Evolutionary conservation across 78 protist species (phyloP), one percentile per base, ranked within the genome.

Genomic region (Parvularia atlantis): DNA sequence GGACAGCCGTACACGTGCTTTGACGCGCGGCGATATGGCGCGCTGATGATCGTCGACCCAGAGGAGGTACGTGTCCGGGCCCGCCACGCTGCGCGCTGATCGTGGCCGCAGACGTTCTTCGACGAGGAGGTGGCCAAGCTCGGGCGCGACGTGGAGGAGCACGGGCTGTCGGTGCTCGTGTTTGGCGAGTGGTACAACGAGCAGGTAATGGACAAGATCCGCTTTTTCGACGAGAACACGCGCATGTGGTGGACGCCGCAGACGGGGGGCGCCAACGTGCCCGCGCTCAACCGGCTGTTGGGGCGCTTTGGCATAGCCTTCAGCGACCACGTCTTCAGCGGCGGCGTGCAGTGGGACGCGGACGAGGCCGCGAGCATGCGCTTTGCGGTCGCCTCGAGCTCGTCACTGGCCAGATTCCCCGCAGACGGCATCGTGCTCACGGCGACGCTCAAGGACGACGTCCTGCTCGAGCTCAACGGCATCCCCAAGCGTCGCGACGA

Each of bases 1-100:
- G 57, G 77, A 0, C 54, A 80, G 41, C 89, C 87, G 7, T 16
- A 76, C 35, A 94, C 95, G 44, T 87, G 93, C 77, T 89, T 94
- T 46, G 84, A 94, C 48, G 88, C 94, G 40, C 16, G 35, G 0
- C 33, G 37, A 41, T 95, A 95, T 63, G 95, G 91, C 14, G 54
- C 95, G 31, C 77, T 95, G 39, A 33, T 95, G 44, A 57, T 95
- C 20, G 93, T 93, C 14, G 98, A 95, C 56, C 77, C 93, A 0
- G 98, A 95, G 40, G 98, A 92, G 43, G 89, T 83, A 35, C n/a
- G n/a, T n/a, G n/a, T n/a, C n/a, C n/a, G n/a, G n/a, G n/a, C n/a
- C n/a, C n/a, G n/a, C n/a, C n/a, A n/a, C n/a, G n/a, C n/a, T n/a
- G n/a, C n/a, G n/a, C n/a, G n/a, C n/a, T n/a, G n/a, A n/a, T n/a